Evolutionary conservation across 139 green algal species (phyloP).

Genomic region (Dunaliella primolecta): DNA sequence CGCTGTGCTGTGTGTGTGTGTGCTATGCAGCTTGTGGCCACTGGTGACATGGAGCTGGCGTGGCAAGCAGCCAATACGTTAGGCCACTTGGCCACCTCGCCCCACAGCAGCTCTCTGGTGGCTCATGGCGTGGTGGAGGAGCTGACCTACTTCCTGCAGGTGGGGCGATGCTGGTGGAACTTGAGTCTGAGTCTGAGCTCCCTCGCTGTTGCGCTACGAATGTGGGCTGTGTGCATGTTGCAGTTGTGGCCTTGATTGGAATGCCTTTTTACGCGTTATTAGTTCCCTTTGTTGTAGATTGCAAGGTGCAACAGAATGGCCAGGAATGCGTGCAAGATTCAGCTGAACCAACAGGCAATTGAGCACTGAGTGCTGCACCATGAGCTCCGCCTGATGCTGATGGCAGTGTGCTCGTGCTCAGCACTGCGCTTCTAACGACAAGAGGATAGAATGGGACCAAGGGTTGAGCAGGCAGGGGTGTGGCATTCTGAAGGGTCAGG

Average conservation of each 20-base stretch:
- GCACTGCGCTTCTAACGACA: too few species aligned
- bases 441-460: too few species aligned
- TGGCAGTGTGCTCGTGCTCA: too few species aligned
- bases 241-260: not conserved
- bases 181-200: not conserved
- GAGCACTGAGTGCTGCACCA: too few species aligned
- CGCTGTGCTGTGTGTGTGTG: too few species aligned
- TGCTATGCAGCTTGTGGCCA: conserved; percentile 35
- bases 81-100: conserved; percentile 9
- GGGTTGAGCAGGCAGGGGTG: too few species aligned
- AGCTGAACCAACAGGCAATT: too few species aligned
- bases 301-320: not conserved
- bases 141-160: conserved; percentile 9
- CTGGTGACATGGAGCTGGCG: conserved; percentile 39
- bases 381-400: too few species aligned
- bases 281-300: not conserved
- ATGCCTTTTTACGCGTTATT: not conserved
- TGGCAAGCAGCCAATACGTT: conserved; percentile 40
- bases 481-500: too few species aligned
- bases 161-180: not conserved
- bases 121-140: conserved; percentile 21
- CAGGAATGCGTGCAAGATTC: not conserved
- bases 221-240: not conserved
- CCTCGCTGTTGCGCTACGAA: not conserved
- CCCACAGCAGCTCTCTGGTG: conserved; percentile 9